These are phyloP conservation scores for Xylaria castorea DNA, from an alignment of 495 filamentous ascomycete species.

Conservation along the genomic window DNA sequence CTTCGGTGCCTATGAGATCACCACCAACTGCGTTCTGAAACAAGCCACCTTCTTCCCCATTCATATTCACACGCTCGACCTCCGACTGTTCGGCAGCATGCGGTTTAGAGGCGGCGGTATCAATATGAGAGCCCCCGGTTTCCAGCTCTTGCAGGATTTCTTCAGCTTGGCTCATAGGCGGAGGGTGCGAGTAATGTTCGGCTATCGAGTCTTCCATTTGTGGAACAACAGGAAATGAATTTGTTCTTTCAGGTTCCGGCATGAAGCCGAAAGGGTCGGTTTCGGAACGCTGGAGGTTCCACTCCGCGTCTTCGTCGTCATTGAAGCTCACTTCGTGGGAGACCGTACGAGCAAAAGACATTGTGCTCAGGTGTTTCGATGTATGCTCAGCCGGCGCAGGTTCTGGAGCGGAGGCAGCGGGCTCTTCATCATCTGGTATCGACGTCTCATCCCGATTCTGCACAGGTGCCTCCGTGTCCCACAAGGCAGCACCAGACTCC, in stretches of 20 bases:
- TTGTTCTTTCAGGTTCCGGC: slow-evolving; percentile 59
- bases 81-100: neutral
- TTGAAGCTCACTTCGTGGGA: slow-evolving; percentile 60
- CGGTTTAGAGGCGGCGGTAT: slow-evolving; percentile 18
- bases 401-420: slow-evolving; percentile 32
- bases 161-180: slow-evolving; percentile 51
- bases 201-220: slow-evolving; percentile 41
- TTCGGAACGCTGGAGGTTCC: slow-evolving; percentile 54
- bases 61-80: too few species aligned
- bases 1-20: slow-evolving; percentile 45
- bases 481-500: slow-evolving; percentile 35
- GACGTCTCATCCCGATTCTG: slow-evolving; percentile 27
- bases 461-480: slow-evolving; percentile 32
- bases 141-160: slow-evolving; percentile 51
- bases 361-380: slow-evolving; percentile 57
- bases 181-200: slow-evolving; percentile 35
- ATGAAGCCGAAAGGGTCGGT: slow-evolving; percentile 64
- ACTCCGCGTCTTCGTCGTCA: slow-evolving; percentile 62
- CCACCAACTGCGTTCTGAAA: slow-evolving; percentile 45
- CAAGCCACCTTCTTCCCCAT: slow-evolving; percentile 11
- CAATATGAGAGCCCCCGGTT: slow-evolving; percentile 39
- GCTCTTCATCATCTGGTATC: slow-evolving; percentile 29
- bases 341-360: slow-evolving; percentile 61
- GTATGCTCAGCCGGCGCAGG: slow-evolving; percentile 35
- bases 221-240: slow-evolving; percentile 67